A percentile compares a stretch with the other conserved stretches of the same genome.
Conservation (phyloP, 352 stramenopile genomes). For the Phytopythium boreale region DNA sequence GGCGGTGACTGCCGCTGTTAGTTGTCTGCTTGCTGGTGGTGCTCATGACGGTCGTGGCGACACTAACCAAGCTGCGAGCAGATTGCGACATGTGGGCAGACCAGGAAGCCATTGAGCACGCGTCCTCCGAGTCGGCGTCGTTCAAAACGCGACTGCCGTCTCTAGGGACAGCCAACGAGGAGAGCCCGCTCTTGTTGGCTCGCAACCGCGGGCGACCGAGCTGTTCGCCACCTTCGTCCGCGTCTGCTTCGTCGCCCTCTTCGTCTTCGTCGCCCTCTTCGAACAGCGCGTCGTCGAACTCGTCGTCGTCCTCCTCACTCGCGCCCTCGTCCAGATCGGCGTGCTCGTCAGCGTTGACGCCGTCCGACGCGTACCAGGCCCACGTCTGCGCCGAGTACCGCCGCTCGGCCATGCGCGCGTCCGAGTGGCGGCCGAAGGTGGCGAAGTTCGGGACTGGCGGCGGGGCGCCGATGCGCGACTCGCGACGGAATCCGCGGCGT, state of each 20-base stretch:
- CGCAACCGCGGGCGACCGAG: not conserved
- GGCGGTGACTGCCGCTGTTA: not conserved
- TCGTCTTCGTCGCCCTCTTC: constrained; percentile 18
- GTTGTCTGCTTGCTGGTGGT: constrained; percentile 4
- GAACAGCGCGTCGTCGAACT: constrained; percentile 8
- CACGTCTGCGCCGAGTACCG: constrained; percentile 51
- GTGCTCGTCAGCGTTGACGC: constrained; percentile 12
- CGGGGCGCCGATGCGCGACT: constrained; percentile 41
- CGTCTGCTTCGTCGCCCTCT: constrained; percentile 17
- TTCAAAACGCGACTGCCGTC: not conserved
- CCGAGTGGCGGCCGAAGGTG: constrained; percentile 45
- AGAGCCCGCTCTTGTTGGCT: not conserved
- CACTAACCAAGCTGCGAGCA: constrained; percentile 21
- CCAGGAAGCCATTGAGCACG: constrained; percentile 3
- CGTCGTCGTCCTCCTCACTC: constrained; percentile 14
- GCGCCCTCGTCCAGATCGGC: not conserved
- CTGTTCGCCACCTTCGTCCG: not conserved
- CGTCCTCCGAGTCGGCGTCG: not conserved
- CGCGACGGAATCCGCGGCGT: constrained; percentile 15
- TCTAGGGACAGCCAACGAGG: not conserved
- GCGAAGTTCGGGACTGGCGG: constrained; percentile 14
- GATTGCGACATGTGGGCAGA: not conserved
- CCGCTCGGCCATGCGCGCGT: constrained; percentile 46
- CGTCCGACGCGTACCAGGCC: constrained; percentile 31
- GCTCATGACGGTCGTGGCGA: constrained; percentile 9